Evolutionary conservation across 2,329 filamentous ascomycete genomes (phyloP), one percentile per base, ranked within the genome.

Genomic region (Ceratocystis destructans): DNA sequence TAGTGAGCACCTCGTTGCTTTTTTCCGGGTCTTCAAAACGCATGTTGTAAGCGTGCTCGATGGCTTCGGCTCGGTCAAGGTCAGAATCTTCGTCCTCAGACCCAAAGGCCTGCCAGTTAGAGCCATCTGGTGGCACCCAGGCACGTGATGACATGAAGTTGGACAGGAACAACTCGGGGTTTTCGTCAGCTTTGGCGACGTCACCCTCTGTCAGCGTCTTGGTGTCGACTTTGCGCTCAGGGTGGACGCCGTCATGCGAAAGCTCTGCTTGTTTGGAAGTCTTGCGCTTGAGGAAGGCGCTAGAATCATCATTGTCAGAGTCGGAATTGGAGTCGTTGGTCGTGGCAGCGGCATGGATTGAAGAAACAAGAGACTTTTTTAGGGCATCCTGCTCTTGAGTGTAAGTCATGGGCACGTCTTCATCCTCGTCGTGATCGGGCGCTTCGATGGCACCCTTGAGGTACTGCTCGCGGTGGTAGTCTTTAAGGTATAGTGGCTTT

Each of bases 391-490:
- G 94, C 77, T 97, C 90, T 75, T 97, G 85, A 8, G 83, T 84
- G 74, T 96, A 96, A 8, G 92, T 95, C 74, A 80, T 82, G 2
- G 84, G 83, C 5, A 73, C 73, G 57, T 72, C 71, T 45, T 82
- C 78, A 10, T 79, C 78, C 31, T 68, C 64, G 3, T 66, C 64
- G 25, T 33, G 63, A 25, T 67, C 67, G 2, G 63, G 61, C 15
- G 87, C 82, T 20, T 83, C 79, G 17, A 86, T 83, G 1, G 79
- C 81, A 2, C 76, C 81, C 48, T 84, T 84, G 67, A 97, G 74
- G n/a, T 96, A 80, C 72, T 93, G 95, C 75, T 94, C 85, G 69
- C 92, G 87, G 73, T 99, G 94, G 75, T 96, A 99, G 75, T 99
- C 91, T 70, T 84, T 84, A 65, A 99, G 79, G 68, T 84, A 90